Evolutionary conservation across 805 yeast genomes (phyloP), one percentile per base, ranked within the genome.

Genomic region (Scheffersomyces amazonensis): DNA sequence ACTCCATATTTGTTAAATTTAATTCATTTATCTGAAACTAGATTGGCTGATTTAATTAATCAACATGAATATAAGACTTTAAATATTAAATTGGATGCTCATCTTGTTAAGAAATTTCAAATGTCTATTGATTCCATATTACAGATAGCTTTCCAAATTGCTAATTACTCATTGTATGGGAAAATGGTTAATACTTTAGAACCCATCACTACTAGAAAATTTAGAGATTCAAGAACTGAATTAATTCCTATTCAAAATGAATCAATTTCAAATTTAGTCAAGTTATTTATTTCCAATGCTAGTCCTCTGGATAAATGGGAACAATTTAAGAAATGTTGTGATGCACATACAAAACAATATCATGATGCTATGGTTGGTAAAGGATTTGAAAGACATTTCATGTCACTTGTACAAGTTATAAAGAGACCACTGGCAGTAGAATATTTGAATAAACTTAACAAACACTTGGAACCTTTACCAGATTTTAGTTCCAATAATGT

Each of bases 321-420:
- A 10, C 62, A 48, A 6, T 76, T 83, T 44, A 57, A 67, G 20
- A 63, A 69, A 20, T 72, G 83, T 24, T 76, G 87, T 41, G 55
- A 62, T 13, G 63, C 54, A 19, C 90, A 84, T 53, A 64, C 72
- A 1, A 49, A 54, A 7, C 71, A 69, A 42, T 70, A 81, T 37
- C 69, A 54, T 13, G 64, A 58, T 22, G 81, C 87, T 0, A 71
- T 80, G 62, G 55, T 60, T 17, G 91, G 91, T 1, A 53, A 64
- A 34, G 89, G 91, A 1, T 85, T 81, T 53, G 90, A 83, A 53
- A 73, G 87, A 45, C 91, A 85, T 60, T 66, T 82, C 47, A 75
- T 76, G 47, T 82, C 89, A 0, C 60, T 85, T 32, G 69, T 78
- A 32, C 79, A 81, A 24, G 78, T 75, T 35, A 63, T 75, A 22